phyloP scores from a whole-genome alignment of 148 eudicot genomes.

The Amaranthus palmeri region DNA sequence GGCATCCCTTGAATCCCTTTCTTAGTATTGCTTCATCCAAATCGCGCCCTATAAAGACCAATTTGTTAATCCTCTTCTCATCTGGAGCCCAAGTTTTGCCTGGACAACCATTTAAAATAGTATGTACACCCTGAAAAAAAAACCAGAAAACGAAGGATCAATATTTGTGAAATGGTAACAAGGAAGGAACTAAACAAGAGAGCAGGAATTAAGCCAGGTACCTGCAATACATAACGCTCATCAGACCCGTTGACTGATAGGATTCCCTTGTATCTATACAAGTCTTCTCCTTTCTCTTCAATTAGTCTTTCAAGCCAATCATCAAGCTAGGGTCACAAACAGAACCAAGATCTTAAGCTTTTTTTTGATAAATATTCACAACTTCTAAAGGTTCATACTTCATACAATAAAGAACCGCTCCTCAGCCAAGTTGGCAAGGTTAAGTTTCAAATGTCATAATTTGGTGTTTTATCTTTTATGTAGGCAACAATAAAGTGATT shows the following conservation, averaged over 20 bases:
- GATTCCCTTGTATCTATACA: constrained; percentile 89
- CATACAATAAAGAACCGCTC: not conserved
- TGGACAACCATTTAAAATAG: constrained; percentile 76
- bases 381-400: not conserved
- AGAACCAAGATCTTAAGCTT: not conserved
- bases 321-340: constrained; percentile 47
- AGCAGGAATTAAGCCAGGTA: constrained; percentile 12
- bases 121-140: constrained; percentile 75
- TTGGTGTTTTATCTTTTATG: not conserved
- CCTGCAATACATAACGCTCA: constrained; percentile 80
- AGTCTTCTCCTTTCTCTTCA: constrained; percentile 87
- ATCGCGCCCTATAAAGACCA: constrained; percentile 84
- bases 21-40: constrained; percentile 69
- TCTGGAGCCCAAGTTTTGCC: constrained; percentile 80
- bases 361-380: too few species aligned
- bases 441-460: not conserved
- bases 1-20: constrained; percentile 87
- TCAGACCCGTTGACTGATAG: constrained; percentile 64
- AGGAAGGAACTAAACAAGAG: not conserved
- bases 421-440: not conserved
- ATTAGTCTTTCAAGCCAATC: constrained; percentile 90
- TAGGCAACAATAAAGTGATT: too few species aligned
- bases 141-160: constrained; percentile 6
- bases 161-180: not conserved
- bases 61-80: constrained; percentile 74